Conservation (phyloP, 2,329 filamentous ascomycete species). For the Coleophoma crateriformis region DNA sequence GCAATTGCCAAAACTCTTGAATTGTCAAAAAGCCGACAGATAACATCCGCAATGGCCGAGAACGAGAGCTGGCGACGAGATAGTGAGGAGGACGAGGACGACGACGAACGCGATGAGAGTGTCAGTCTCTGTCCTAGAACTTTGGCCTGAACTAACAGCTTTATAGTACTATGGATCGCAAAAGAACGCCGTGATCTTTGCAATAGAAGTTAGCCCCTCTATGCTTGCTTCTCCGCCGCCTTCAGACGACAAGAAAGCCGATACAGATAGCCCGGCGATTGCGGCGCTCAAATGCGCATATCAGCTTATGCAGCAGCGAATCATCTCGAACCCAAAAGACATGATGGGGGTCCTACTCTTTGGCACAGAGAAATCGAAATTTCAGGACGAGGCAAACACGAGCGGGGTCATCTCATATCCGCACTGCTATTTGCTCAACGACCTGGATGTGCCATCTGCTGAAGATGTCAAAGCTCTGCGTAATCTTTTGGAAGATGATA, state of each 20-base stretch:
- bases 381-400: conserved; percentile 57
- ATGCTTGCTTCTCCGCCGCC: conserved; percentile 70
- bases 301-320: conserved; percentile 93
- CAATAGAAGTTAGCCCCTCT: conserved; percentile 83
- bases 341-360: conserved; percentile 96
- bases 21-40: not conserved
- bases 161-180: conserved; percentile 77
- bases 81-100: conserved; percentile 61
- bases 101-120: conserved; percentile 62
- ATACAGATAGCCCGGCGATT: conserved; percentile 70
- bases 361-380: conserved; percentile 80
- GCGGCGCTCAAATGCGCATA: conserved; percentile 93
- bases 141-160: conserved; percentile 6
- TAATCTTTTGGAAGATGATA: conserved; percentile 70
- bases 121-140: conserved; percentile 29
- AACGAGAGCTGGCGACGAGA: conserved; percentile 13
- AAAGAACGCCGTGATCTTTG: conserved; percentile 97
- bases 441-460: conserved; percentile 82
- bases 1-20: not conserved
- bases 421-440: conserved; percentile 85
- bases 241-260: conserved; percentile 66
- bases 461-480: conserved; percentile 79
- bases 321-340: conserved; percentile 92
- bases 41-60: conserved; percentile 12
- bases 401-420: conserved; percentile 65